Conservation (phyloP, 768 basidiomycete species). For the Pulveroboletus sp. region DNA sequence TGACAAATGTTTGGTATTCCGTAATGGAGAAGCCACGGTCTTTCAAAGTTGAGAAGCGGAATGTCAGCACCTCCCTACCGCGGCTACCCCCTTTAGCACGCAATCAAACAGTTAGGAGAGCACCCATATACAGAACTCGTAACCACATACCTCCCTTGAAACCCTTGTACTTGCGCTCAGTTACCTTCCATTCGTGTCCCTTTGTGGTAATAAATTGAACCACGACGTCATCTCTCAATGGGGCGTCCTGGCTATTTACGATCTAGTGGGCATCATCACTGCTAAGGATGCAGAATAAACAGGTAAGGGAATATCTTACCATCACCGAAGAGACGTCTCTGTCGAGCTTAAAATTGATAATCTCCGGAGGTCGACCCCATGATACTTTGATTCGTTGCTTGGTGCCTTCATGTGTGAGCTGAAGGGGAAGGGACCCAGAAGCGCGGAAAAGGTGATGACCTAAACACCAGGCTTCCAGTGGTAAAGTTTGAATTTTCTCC, state of each 20-base stretch:
- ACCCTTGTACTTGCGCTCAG: constrained; percentile 12
- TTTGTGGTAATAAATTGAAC: constrained; percentile 15
- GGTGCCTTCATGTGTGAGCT: constrained; percentile 12
- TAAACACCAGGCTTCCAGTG: constrained; percentile 28
- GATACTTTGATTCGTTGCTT: constrained; percentile 9
- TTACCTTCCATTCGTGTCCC: constrained; percentile 4
- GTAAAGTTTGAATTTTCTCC: constrained; percentile 9
- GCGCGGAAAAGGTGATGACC: constrained; percentile 19
- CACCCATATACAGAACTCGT: not conserved
- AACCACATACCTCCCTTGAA: constrained; percentile 25
- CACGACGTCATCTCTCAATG: constrained; percentile 18
- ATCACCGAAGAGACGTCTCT: constrained; percentile 10
- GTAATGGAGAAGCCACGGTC: constrained; percentile 17
- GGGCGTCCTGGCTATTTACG: constrained; percentile 13
- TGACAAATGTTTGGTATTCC: constrained; percentile 20
- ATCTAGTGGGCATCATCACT: constrained; percentile 13
- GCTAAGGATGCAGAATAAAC: not conserved
- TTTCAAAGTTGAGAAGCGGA: constrained; percentile 22
- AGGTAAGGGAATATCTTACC: constrained; percentile 10
- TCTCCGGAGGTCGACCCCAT: constrained; percentile 6
- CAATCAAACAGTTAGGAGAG: not conserved
- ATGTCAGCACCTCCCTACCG: constrained; percentile 5
- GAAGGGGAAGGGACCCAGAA: constrained; percentile 8
- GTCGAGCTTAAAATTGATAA: constrained; percentile 15
- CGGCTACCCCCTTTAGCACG: constrained; percentile 16